Percentiles rank a stretch among this genome's conserved stretches.
These are phyloP conservation scores for Rugosomyces carneus DNA, from an alignment of 1,284 basidiomycete genomes.

Conservation along the genomic window DNA sequence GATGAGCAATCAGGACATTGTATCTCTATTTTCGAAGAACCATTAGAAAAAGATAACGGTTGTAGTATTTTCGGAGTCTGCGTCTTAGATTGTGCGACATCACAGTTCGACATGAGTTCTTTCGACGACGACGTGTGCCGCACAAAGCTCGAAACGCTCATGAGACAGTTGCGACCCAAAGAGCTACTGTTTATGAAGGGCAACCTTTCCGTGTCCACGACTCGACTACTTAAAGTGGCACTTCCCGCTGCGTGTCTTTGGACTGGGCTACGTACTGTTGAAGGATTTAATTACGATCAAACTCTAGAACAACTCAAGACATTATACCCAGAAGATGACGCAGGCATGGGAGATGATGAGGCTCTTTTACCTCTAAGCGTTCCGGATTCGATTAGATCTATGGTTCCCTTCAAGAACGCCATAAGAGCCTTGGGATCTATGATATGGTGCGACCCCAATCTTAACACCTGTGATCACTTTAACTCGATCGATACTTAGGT, in stretches of 20 bases:
- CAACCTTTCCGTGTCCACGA: slow-evolving; percentile 76
- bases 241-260: slow-evolving; percentile 79
- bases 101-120: slow-evolving; percentile 87
- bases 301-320: slow-evolving; percentile 67
- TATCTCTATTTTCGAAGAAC: slow-evolving; percentile 77
- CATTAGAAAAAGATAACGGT: slow-evolving; percentile 39
- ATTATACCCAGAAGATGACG: slow-evolving; percentile 54
- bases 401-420: slow-evolving; percentile 61
- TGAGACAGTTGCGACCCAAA: slow-evolving; percentile 90
- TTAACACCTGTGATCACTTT: neutral
- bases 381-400: slow-evolving; percentile 68
- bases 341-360: slow-evolving; percentile 39
- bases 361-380: slow-evolving; percentile 46
- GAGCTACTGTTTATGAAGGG: slow-evolving; percentile 94
- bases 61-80: slow-evolving; percentile 79
- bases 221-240: slow-evolving; percentile 73
- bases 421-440: slow-evolving; percentile 85
- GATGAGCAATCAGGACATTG: slow-evolving; percentile 97
- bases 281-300: slow-evolving; percentile 73
- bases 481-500: slow-evolving; percentile 43
- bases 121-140: slow-evolving; percentile 93
- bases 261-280: slow-evolving; percentile 79
- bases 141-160: slow-evolving; percentile 89
- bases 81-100: slow-evolving; percentile 94
- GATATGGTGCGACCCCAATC: slow-evolving; percentile 58